Conservation (phyloP, 108 stramenopile genomes). For the Asterionellopsis glacialis region DNA sequence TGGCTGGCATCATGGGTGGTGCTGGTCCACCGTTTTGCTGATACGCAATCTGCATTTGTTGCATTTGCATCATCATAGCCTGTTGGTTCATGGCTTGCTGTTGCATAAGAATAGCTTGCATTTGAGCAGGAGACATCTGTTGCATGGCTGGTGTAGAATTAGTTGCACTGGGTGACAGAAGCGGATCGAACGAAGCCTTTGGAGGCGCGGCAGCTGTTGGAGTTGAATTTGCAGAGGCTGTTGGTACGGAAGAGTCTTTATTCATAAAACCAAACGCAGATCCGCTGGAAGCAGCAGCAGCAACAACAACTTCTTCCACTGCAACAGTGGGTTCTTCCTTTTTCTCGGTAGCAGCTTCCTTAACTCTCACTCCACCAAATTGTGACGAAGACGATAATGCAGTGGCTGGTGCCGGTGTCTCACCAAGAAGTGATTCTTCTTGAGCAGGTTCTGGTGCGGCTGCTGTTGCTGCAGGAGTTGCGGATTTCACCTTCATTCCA, state of each 20-base stretch:
- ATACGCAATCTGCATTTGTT: constrained; percentile 48
- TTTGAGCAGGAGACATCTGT: constrained; percentile 53
- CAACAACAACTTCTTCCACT: constrained; percentile 3
- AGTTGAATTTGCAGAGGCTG: constrained; percentile 3
- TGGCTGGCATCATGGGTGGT: constrained; percentile 7
- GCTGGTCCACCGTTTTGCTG: constrained; percentile 4
- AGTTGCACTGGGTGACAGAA: constrained; percentile 17
- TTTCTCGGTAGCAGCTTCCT: constrained; percentile 7
- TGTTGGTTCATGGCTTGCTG: constrained; percentile 72
- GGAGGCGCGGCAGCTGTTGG: background rate
- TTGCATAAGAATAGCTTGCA: constrained; percentile 80
- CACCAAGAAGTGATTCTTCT: background rate
- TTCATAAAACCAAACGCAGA: constrained; percentile 38
- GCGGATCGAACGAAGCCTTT: constrained; percentile 58
- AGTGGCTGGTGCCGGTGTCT: background rate
- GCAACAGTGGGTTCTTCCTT: constrained; percentile 16
- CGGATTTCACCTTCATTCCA: constrained; percentile 48
- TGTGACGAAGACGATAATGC: background rate
- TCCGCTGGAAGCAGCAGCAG: constrained; percentile 18
- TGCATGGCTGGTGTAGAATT: constrained; percentile 23
- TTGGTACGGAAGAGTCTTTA: background rate
- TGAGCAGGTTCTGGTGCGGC: background rate
- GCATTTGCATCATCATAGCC: constrained; percentile 69
- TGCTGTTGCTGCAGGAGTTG: constrained; percentile 9
- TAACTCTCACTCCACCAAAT: background rate